Evolutionary conservation across 306 rosid species (phyloP).

Genomic region (Cyamopsis tetragonoloba): DNA sequence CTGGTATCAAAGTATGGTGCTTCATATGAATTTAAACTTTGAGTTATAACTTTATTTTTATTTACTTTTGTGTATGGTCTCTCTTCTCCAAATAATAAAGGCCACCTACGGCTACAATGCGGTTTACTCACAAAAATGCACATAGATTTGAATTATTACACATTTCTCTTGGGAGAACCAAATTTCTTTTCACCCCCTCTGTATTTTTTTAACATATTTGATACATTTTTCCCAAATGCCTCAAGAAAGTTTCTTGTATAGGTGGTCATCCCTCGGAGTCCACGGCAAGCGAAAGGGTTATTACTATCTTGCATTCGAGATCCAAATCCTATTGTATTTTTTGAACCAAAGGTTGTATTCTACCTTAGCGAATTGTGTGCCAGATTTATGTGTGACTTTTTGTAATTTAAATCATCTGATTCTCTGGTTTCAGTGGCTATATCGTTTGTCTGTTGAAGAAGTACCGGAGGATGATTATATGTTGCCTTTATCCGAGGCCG

Average conservation of each 20-base stretch:
- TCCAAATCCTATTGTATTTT: constrained; percentile 89
- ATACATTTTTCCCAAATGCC: constrained; percentile 4
- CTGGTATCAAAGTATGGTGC: constrained; percentile 81
- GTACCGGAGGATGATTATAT: constrained; percentile 87
- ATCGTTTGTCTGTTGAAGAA: constrained; percentile 94
- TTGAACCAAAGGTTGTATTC: constrained; percentile 82
- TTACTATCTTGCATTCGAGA: constrained; percentile 83
- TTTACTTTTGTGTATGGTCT: neutral
- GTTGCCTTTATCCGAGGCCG: constrained; percentile 90
- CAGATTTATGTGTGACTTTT: neutral
- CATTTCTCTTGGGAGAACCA: neutral
- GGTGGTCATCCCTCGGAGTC: constrained; percentile 98
- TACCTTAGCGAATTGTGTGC: constrained; percentile 9
- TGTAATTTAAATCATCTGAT: neutral
- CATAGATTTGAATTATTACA: neutral
- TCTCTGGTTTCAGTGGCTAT: constrained; percentile 73
- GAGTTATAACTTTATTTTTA: neutral
- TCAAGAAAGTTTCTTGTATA: constrained; percentile 31
- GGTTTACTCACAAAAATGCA: neutral
- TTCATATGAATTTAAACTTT: constrained; percentile 13
- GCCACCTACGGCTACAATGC: neutral
- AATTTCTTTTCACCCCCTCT: neutral
- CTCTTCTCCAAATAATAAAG: neutral
- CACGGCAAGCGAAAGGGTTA: constrained; percentile 85
- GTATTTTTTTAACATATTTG: neutral